These are phyloP conservation scores for Blastocystis sp. DNA, from an alignment of 352 stramenopile genomes.

Conservation along the genomic window DNA sequence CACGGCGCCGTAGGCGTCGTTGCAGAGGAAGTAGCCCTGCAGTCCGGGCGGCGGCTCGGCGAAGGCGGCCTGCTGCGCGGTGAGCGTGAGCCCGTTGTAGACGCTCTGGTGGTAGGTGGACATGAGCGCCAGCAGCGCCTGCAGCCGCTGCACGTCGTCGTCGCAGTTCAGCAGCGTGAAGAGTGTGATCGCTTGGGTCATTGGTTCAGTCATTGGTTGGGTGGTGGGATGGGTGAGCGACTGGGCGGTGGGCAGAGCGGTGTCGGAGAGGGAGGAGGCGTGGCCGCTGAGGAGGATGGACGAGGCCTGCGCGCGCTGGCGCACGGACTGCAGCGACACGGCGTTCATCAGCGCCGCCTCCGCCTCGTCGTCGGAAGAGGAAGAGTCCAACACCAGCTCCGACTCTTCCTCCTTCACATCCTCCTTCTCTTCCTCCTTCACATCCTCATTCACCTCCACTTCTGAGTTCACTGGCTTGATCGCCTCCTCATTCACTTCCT, in stretches of 20 bases:
- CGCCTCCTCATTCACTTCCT: too few relatives aligned
- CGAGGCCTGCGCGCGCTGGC: neutral
- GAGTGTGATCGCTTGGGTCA: neutral
- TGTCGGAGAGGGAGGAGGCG: neutral
- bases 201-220: too few relatives aligned
- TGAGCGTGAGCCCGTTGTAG: neutral
- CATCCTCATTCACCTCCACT: neutral
- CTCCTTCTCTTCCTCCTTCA: neutral
- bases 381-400: neutral
- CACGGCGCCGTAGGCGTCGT: neutral
- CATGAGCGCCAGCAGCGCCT: neutral
- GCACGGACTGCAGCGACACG: neutral
- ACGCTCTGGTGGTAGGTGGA: conserved; percentile 33
- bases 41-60: neutral
- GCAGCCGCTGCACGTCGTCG: neutral
- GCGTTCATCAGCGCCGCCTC: neutral
- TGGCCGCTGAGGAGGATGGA: neutral
- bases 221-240: too few relatives aligned
- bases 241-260: too few relatives aligned
- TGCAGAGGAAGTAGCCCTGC: conserved; percentile 31
- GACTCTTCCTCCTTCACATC: neutral
- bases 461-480: neutral
- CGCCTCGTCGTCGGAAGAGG: neutral
- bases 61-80: neutral
- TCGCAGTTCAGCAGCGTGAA: neutral